Evolutionary conservation across 768 basidiomycete species (phyloP), one percentile per base, ranked within the genome.

Genomic region (Mycena alexandri): DNA sequence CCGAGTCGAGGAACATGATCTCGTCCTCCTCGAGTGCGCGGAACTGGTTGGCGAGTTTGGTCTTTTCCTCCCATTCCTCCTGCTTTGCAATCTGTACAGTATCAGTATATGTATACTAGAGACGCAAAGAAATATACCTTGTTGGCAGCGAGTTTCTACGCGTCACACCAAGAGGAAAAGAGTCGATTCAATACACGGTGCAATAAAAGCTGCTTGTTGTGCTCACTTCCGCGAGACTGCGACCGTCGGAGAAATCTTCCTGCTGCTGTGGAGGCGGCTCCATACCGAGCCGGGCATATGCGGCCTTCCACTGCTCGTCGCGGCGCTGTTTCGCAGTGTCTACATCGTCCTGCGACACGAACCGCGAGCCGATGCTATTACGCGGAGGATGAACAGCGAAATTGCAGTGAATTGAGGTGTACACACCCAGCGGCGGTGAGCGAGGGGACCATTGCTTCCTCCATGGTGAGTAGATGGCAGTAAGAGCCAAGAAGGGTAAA

Each of bases 41-140:
- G 73, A 95, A 95, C 75, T 95, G 94, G 75, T 94, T 95, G 59
- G 93, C 93, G 79, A 95, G 86, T 77, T 94, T 94, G 67, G 89
- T 93, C 76, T 92, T 92, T 77, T 94, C 92, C 75, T 95, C 94
- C 92, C 93, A 95, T 87, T 95, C 93, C 77, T 95, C 94, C 79
- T 95, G 93, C 78, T 95, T 94, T 70, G 93, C 93, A 74, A 90
- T 88, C 93, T 94, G 70, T 33, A 59, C 60, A 48, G 25, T 34
- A 29, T 54, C 9, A 54, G n/a, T 7, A 13, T 21, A n/a, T 51
- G 51, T 2, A 56, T 73, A 68, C 69, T 64, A 60, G 60, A 70
- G 68, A 76, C 55, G 41, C 59, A 34, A 29, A 47, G 38, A 36
- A 61, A 76, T 83, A 76, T 76, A 93, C 93, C 85, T 87, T 93